A percentile compares a stretch with the other conserved stretches of the same genome.
Conservation (phyloP, 163 green algal genomes). For the Coccomyxa subellipsoidea region DNA sequence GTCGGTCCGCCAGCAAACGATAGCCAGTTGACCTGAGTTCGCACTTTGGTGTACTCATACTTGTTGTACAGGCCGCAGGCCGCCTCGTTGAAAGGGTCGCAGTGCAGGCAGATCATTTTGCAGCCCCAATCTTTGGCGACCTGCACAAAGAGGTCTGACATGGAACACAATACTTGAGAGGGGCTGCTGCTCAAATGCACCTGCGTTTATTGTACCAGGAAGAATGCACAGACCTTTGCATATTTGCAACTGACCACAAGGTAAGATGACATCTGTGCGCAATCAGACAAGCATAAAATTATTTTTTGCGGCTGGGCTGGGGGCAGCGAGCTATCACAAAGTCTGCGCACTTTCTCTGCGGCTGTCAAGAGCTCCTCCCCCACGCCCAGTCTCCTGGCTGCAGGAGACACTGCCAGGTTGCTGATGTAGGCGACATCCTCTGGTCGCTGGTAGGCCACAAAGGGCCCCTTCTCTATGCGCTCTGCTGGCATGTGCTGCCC, state of each 20-base stretch:
- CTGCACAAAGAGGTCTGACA: neutral
- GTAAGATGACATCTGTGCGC: neutral
- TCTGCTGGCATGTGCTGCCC: neutral
- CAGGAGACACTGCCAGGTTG: constrained; percentile 51
- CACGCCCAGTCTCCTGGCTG: constrained; percentile 38
- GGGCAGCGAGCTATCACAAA: too few relatives aligned
- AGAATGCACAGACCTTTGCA: too few relatives aligned
- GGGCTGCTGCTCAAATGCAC: too few relatives aligned
- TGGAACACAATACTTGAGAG: neutral
- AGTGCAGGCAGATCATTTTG: constrained; percentile 40
- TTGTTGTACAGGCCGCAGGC: neutral
- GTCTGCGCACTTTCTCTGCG: constrained; percentile 32
- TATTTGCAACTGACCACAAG: neutral
- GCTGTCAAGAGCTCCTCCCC: constrained; percentile 39
- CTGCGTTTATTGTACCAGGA: too few relatives aligned
- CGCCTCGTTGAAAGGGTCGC: constrained; percentile 36
- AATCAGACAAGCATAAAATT: too few relatives aligned
- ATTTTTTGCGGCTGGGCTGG: too few relatives aligned
- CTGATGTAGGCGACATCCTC: constrained; percentile 49
- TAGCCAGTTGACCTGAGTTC: neutral
- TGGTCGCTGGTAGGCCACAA: neutral
- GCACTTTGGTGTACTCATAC: neutral
- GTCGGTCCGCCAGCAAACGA: neutral
- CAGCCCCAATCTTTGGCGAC: constrained; percentile 49
- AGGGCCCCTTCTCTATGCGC: neutral